A percentile compares a stretch with the other conserved stretches of the same genome.
Evolutionary conservation across 2,329 filamentous ascomycete genomes (phyloP).

Genomic region (Colletotrichum liriopes): DNA sequence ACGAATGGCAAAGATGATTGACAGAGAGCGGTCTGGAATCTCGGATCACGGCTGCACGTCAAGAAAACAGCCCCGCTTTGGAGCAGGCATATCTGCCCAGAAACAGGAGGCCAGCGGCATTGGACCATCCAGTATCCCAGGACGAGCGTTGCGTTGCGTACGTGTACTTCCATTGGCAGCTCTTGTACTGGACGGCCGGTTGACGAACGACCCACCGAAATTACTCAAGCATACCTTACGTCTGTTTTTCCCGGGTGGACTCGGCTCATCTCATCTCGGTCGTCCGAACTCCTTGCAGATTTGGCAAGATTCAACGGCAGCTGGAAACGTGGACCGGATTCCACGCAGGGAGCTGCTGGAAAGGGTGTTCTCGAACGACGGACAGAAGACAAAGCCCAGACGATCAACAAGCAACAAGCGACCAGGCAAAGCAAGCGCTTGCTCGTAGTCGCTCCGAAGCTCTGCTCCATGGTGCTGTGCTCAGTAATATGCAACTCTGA

Average conservation of each 20-base stretch:
- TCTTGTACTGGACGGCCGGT: not conserved
- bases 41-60: conserved; percentile 34
- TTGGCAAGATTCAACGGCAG: conserved; percentile 11
- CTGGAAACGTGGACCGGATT: conserved; percentile 11
- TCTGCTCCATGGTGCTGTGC: not conserved
- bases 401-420: conserved; percentile 20
- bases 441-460: not conserved
- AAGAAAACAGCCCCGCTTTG: conserved; percentile 18
- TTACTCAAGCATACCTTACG: conserved; percentile 24
- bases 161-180: conserved; percentile 19
- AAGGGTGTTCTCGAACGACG: conserved; percentile 3
- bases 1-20: conserved; percentile 13
- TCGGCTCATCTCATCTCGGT: conserved; percentile 41
- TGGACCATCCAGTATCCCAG: conserved; percentile 8
- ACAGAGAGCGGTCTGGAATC: conserved; percentile 32
- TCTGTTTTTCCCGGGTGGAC: conserved; percentile 17
- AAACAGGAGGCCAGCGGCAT: conserved; percentile 16
- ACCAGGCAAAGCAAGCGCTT: conserved; percentile 17
- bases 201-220: conserved; percentile 24
- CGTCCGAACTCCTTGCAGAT: conserved; percentile 39
- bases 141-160: conserved; percentile 29
- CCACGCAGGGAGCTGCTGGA: conserved; percentile 2
- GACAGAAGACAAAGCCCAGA: conserved; percentile 9
- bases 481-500: not conserved
- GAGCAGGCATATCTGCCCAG: conserved; percentile 15